Base-by-base conservation (phyloP, 495 filamentous ascomycete genomes). In the Hamigera avellanea region DNA sequence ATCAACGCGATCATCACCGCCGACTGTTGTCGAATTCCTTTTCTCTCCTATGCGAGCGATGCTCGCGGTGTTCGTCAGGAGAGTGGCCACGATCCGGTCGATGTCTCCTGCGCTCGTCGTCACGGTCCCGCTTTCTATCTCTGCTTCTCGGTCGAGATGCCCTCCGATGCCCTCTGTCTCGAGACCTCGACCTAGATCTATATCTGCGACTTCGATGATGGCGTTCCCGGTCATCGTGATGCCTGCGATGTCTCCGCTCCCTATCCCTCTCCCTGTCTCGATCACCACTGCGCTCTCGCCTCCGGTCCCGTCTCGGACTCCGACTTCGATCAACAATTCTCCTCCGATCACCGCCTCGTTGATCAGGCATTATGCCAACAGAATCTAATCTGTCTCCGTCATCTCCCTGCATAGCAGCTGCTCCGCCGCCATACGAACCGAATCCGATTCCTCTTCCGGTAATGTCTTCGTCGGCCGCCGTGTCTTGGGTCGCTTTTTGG, bases 201-300 rank as follows among this genome's bases (percentile, higher is more conserved):
- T 55, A 54, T 14, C 53, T 52, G 37, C 61, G 50, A 31, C 61
- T 55, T 15, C 46, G 57, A 36, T 53, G 55, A 37, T 48, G 49
- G 15, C 50, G 54, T 3, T 58, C 56, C 19, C 53, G 41, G 6
- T 60, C 52, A 28, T 62, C 57, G 12, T 46, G 52, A 30, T 52
- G 49, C 36, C 64, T 50, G 23, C 52, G 52, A 36, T 57, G 54
- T 38, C 53, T 53, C 16, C 52, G 52, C 13, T 66, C 62, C 19
- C 50, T 44, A 23, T 62, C 57, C 19, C 59, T 49, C 2, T 57
- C 53, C 14, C 59, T 40, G 25, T 50, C 54, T 25, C 45, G 38
- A 15, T 54, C 52, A 27, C 52, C 45, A 2, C 39, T 37, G 15
- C 50, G 45, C 26, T 61, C 55, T 14, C 43, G 43, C 26, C 46